These are phyloP conservation scores for Nepenthes mirabilis DNA, from an alignment of 148 eudicot genomes.

Conservation along the genomic window DNA sequence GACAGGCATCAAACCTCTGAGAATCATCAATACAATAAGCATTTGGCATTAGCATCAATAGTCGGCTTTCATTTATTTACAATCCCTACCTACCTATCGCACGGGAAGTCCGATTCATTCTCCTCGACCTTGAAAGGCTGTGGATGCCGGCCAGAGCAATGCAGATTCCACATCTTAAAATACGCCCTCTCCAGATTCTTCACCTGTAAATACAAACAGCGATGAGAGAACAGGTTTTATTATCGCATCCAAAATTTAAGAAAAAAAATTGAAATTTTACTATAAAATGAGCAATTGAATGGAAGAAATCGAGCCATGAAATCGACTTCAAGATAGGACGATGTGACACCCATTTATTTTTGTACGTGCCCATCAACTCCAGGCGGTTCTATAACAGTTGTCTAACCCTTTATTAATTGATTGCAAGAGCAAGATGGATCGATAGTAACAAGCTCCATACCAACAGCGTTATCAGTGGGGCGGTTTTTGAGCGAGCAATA, in stretches of 20 bases:
- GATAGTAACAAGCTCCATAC: too few species aligned
- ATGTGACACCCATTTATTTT: too few species aligned
- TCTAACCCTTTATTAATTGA: not conserved
- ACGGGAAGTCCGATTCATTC: slow-evolving; percentile 59
- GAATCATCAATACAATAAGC: not conserved
- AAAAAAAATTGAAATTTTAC: too few species aligned
- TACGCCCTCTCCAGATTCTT: slow-evolving; percentile 70
- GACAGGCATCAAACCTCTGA: not conserved
- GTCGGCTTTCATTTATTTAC: slow-evolving; percentile 15
- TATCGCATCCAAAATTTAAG: too few species aligned
- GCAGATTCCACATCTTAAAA: slow-evolving; percentile 83
- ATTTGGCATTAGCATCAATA: not conserved
- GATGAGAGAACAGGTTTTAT: too few species aligned
- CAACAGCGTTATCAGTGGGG: too few species aligned
- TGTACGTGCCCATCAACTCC: too few species aligned
- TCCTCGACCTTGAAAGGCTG: slow-evolving; percentile 67
- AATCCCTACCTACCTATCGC: slow-evolving; percentile 32
- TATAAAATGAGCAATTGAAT: too few species aligned
- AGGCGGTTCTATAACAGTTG: too few species aligned
- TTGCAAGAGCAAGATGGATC: not conserved
- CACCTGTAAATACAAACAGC: slow-evolving; percentile 25
- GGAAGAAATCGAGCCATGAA: too few species aligned
- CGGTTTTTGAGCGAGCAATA: too few species aligned
- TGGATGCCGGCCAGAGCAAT: slow-evolving; percentile 59
- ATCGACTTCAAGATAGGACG: too few species aligned